Evolutionary conservation across 805 yeast genomes (phyloP).

Genomic region (Yarrowia alimentaria): DNA sequence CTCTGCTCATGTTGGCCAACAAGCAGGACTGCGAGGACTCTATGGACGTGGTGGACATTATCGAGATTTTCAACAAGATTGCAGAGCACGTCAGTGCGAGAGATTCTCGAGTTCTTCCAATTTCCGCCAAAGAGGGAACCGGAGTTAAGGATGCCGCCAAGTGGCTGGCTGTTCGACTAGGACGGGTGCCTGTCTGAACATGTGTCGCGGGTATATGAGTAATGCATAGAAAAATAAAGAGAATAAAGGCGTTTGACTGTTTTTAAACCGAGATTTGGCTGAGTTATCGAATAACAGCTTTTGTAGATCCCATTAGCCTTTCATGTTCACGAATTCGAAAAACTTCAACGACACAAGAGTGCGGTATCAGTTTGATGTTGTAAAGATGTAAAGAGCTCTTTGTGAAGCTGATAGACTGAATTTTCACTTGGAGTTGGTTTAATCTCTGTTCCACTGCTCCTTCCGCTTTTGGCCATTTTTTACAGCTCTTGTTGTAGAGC

Average conservation of each 20-base stretch:
- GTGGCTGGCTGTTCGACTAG: conserved; percentile 57
- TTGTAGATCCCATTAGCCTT: too few relatives aligned
- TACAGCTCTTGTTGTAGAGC: too few relatives aligned
- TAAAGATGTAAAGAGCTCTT: too few relatives aligned
- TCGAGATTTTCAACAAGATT: conserved; percentile 77
- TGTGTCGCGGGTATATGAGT: background rate
- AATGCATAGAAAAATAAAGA: background rate
- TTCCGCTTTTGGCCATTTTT: background rate
- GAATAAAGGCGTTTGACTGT: too few relatives aligned
- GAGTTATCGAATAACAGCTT: too few relatives aligned
- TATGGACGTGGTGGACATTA: conserved; percentile 73
- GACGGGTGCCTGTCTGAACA: background rate
- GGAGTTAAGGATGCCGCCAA: conserved; percentile 86
- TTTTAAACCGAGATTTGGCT: too few relatives aligned
- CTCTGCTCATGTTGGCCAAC: conserved; percentile 91
- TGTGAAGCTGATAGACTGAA: too few relatives aligned
- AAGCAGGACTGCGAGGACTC: conserved; percentile 79
- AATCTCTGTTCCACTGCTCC: too few relatives aligned
- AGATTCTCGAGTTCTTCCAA: conserved; percentile 85
- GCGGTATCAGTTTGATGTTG: too few relatives aligned
- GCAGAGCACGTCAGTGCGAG: conserved; percentile 86
- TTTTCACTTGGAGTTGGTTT: too few relatives aligned
- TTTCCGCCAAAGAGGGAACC: conserved; percentile 73
- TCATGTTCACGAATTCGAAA: too few relatives aligned
- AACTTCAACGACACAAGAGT: too few relatives aligned